phyloP scores from a whole-genome alignment of 176 grass and related monocot genomes.

The Tillandsia fasciculata region DNA sequence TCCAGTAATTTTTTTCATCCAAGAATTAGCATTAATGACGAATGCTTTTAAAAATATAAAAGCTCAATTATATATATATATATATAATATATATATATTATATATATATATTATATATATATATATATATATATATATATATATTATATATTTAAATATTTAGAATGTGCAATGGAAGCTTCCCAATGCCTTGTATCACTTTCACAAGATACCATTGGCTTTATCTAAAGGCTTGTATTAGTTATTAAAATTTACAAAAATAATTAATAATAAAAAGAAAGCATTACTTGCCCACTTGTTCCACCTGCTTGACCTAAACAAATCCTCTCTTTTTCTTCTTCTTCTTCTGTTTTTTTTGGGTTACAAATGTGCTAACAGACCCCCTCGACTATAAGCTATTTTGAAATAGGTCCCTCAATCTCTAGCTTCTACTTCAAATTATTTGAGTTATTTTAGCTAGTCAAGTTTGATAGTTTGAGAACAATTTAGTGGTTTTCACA shows the following conservation, averaged over 20 bases:
- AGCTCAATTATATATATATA: neutral
- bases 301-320: constrained; percentile 25
- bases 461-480: too few relatives aligned
- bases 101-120: too few relatives aligned
- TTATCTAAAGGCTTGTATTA: neutral
- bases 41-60: too few relatives aligned
- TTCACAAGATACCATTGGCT: constrained; percentile 28
- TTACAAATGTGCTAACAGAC: neutral
- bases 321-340: too few relatives aligned
- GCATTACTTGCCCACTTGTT: constrained; percentile 28
- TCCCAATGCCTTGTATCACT: constrained; percentile 17
- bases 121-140: too few relatives aligned
- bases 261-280: too few relatives aligned
- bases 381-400: neutral
- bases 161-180: neutral
- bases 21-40: neutral
- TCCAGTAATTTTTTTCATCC: neutral
- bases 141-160: neutral
- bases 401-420: neutral
- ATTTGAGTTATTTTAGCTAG: too few relatives aligned
- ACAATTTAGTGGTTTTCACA: too few relatives aligned
- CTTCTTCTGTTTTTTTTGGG: neutral
- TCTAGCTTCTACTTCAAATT: too few relatives aligned
- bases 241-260: neutral
- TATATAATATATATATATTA: neutral